Conservation (phyloP, 2,329 filamentous ascomycete genomes). For the Leptographium wingfieldii region DNA sequence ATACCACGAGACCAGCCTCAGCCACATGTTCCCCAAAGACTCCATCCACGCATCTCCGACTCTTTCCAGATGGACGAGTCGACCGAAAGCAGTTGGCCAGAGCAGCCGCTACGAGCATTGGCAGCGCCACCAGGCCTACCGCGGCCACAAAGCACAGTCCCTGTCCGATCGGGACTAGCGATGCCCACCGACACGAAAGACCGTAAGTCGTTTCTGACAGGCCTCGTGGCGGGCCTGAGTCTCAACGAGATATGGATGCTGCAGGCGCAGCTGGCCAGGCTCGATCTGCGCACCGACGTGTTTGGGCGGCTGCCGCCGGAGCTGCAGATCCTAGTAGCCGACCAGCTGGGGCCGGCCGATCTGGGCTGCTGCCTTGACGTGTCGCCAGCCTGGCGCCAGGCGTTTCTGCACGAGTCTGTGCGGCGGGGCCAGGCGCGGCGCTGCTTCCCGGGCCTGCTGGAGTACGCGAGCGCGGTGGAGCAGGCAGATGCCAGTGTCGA, state of each 20-base stretch:
- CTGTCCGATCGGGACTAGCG: neutral
- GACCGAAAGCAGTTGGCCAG: too few relatives aligned
- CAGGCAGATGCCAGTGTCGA: neutral
- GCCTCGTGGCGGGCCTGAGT: conserved; percentile 3
- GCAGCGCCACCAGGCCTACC: too few relatives aligned
- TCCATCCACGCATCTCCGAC: too few relatives aligned
- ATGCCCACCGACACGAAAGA: neutral
- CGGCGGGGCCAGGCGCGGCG: conserved; percentile 1
- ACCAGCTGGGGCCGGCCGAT: conserved; percentile 8
- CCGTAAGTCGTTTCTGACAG: conserved; percentile 6
- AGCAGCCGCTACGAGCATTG: too few relatives aligned
- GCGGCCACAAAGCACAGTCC: neutral
- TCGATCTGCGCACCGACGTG: conserved; percentile 12
- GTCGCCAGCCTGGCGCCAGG: conserved; percentile 7
- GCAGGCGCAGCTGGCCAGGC: conserved; percentile 3
- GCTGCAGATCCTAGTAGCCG: conserved; percentile 10
- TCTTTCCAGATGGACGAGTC: too few relatives aligned
- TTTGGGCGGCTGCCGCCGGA: conserved; percentile 10
- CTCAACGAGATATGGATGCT: conserved; percentile 13
- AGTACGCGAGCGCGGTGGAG: conserved; percentile 6
- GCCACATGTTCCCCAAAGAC: too few relatives aligned
- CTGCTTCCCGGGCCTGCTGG: conserved; percentile 9
- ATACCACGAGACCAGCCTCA: too few relatives aligned
- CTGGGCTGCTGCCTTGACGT: conserved; percentile 11
- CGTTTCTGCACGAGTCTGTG: conserved; percentile 4